Base-by-base conservation (phyloP, 1,284 basidiomycete genomes). In the Tetrapyrgos nigripes region DNA sequence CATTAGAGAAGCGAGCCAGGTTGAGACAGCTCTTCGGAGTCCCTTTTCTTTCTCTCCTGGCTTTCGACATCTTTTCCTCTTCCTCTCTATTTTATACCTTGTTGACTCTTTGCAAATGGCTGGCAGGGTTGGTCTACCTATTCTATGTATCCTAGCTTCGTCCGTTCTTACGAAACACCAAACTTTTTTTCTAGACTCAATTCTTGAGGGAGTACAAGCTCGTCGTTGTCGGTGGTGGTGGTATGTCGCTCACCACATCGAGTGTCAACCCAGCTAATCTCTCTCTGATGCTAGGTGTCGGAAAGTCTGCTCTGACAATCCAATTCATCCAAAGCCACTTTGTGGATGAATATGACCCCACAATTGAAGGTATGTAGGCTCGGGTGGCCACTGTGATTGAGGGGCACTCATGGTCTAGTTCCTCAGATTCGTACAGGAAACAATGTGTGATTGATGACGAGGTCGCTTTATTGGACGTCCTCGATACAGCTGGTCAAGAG, bases 401-500 rank as follows among this genome's bases (percentile, higher is more conserved):
- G 27, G n/a, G 31, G 31, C 37, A 11, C 27, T 37, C 9, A 26
- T 46, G n/a, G 50, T 63, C 50, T 14, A 26, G 37, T 60, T 59
- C 17, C 23, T 14, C 55, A 94, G 95, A 97, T 73, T 97, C 94
- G 58, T 97, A 97, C 79, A 85, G 95, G 66, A 98, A 97, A 76
- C 95, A 97, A 74, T 96, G 94, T 67, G 90, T 96, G 48, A 97
- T 99, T 66, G 97, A 99, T 76, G 97, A 98, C 37, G 97, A 99
- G 76, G 95, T 98, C 24, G 97, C 97, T 2, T 82, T 98, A 55
- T 87, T 99, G 57, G 97, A 99, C 72, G 96, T 99, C 53, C 86
- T 99, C 64, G 97, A 99, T 79, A 99, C 97, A 3, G 97, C 97
- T 50, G 97, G 97, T 48, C 97, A 99, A 77, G 97, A 99, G 77